Evolutionary conservation across 1,284 basidiomycete species (phyloP).

Genomic region (Naganishia sp.): DNA sequence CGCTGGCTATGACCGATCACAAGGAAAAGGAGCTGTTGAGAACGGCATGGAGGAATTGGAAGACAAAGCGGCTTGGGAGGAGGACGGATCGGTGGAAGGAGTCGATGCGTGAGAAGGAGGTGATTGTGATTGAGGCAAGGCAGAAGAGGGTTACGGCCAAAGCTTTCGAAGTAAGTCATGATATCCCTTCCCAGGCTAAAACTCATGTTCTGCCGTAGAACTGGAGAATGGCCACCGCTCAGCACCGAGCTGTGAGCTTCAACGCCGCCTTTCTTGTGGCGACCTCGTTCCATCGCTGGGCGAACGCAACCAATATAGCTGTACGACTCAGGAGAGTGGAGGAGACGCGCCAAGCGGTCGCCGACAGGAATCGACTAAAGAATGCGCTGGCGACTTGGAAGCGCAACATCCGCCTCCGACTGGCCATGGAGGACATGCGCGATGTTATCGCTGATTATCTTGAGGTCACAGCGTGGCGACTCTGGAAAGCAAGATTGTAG

Average conservation of each 20-base stretch:
- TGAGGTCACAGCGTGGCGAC: constrained; percentile 10
- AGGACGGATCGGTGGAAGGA: constrained; percentile 26
- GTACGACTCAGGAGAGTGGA: constrained; percentile 13
- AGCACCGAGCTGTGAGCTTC: constrained; percentile 23
- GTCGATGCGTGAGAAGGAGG: constrained; percentile 22
- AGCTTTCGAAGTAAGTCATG: constrained; percentile 16
- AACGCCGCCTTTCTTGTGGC: constrained; percentile 22
- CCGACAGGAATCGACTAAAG: constrained; percentile 9
- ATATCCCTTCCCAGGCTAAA: background rate
- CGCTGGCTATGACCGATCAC: background rate
- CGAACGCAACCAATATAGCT: background rate
- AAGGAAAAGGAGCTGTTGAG: constrained; percentile 1
- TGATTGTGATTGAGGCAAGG: constrained; percentile 6
- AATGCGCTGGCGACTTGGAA: constrained; percentile 2
- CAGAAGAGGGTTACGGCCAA: constrained; percentile 3
- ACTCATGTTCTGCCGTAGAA: background rate
- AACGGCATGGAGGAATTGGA: constrained; percentile 20
- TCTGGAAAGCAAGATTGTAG: constrained; percentile 10
- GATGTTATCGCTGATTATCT: constrained; percentile 14
- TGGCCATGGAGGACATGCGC: background rate
- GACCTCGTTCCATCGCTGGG: constrained; percentile 17
- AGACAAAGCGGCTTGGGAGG: constrained; percentile 20
- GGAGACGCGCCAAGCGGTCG: background rate
- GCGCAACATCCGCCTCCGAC: constrained; percentile 3
- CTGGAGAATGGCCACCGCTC: constrained; percentile 21